Conservation (phyloP, 2,329 filamentous ascomycete genomes). For the Annulohypoxylon truncatum region DNA sequence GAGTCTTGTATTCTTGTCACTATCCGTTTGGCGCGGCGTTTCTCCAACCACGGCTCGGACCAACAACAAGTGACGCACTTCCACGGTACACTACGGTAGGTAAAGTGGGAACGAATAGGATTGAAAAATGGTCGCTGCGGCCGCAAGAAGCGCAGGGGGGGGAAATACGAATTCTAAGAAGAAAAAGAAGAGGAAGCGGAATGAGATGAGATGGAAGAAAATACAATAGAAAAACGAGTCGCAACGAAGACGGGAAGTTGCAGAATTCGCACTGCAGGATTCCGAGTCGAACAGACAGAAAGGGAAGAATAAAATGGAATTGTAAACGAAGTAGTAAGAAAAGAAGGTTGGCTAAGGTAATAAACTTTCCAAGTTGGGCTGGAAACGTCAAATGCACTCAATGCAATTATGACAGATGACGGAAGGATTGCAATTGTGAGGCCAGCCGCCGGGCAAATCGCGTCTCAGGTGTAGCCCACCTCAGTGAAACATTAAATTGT, state of each 20-base stretch:
- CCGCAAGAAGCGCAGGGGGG: constrained; percentile 23
- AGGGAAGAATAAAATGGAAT: constrained; percentile 8
- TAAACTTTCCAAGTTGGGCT: constrained; percentile 15
- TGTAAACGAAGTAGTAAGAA: neutral
- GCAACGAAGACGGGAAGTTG: constrained; percentile 22
- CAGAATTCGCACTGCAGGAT: constrained; percentile 22
- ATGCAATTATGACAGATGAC: constrained; percentile 37
- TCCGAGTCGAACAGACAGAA: constrained; percentile 25
- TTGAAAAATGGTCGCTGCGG: constrained; percentile 25
- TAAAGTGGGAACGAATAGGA: constrained; percentile 31
- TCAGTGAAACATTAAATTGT: constrained; percentile 35
- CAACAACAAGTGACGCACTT: constrained; percentile 39
- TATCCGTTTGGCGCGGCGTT: constrained; percentile 26
- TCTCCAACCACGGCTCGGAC: constrained; percentile 26
- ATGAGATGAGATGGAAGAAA: constrained; percentile 22
- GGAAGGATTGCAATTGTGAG: constrained; percentile 27
- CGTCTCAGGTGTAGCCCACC: constrained; percentile 29
- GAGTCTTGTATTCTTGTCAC: constrained; percentile 22
- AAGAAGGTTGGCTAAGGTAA: constrained; percentile 21
- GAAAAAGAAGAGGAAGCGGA: constrained; percentile 9
- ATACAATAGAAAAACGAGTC: constrained; percentile 36
- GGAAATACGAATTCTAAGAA: constrained; percentile 22
- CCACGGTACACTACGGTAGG: constrained; percentile 6
- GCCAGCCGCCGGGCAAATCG: neutral
- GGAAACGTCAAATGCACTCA: constrained; percentile 10